phyloP scores from a whole-genome alignment of 1,139 yeast species.

The Pichia sp. region DNA sequence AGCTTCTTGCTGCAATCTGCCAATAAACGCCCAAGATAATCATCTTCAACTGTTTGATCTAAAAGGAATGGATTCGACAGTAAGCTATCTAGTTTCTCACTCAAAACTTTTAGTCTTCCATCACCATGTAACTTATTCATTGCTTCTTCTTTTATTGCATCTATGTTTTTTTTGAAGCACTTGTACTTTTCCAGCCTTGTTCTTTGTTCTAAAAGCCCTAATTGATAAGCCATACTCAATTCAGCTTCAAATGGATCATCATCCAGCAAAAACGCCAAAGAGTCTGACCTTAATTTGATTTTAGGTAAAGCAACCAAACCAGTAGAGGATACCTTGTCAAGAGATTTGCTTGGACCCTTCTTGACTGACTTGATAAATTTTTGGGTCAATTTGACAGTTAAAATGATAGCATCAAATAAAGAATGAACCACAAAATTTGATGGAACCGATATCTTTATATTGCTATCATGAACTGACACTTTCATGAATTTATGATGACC shows the following conservation, averaged over 20 bases:
- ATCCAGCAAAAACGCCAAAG: slow-evolving; percentile 50
- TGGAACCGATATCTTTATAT: slow-evolving; percentile 45
- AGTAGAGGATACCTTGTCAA: slow-evolving; percentile 37
- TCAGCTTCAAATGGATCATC: slow-evolving; percentile 90
- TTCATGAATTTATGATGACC: slow-evolving; percentile 26
- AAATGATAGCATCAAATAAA: slow-evolving; percentile 58
- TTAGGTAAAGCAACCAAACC: slow-evolving; percentile 50
- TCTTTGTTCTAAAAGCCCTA: slow-evolving; percentile 70
- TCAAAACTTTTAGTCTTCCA: neutral
- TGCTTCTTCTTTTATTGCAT: slow-evolving; percentile 4
- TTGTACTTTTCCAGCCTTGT: slow-evolving; percentile 55
- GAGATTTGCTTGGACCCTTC: slow-evolving; percentile 35
- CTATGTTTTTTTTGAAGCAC: slow-evolving; percentile 44
- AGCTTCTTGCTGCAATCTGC: slow-evolving; percentile 17
- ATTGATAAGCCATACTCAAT: slow-evolving; percentile 67
- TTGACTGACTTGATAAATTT: slow-evolving; percentile 49
- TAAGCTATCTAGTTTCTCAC: neutral
- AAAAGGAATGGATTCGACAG: neutral
- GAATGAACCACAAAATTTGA: slow-evolving; percentile 54
- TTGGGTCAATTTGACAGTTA: slow-evolving; percentile 51
- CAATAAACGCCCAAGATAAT: neutral
- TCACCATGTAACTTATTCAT: neutral
- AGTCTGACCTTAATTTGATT: slow-evolving; percentile 46
- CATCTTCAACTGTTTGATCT: neutral
- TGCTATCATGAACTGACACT: slow-evolving; percentile 38